Conservation (phyloP, 2,329 filamentous ascomycete species). For the Metarhizium rileyi region DNA sequence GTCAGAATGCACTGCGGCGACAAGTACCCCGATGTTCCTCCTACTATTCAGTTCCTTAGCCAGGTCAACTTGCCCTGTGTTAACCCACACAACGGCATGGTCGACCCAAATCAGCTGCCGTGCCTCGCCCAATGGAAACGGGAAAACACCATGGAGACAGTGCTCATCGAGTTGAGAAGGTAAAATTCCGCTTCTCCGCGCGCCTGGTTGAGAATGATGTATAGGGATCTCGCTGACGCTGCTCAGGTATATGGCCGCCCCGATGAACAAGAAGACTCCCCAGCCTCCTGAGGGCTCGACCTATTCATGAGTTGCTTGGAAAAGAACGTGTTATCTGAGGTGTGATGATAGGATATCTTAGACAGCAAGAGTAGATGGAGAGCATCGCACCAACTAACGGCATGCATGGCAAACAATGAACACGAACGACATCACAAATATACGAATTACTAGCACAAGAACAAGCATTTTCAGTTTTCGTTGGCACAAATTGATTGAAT, state of each 20-base stretch:
- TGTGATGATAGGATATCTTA: background rate
- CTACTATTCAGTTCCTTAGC: slow-evolving; percentile 84
- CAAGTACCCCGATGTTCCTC: slow-evolving; percentile 81
- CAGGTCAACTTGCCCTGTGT: slow-evolving; percentile 97
- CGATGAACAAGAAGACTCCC: slow-evolving; percentile 86
- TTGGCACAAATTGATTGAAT: no score
- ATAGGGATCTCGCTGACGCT: background rate
- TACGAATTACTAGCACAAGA: background rate
- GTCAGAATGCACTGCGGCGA: slow-evolving; percentile 92
- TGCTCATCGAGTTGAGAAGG: slow-evolving; percentile 78
- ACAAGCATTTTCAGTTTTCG: background rate
- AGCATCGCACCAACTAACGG: background rate
- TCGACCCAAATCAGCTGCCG: slow-evolving; percentile 74
- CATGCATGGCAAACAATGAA: background rate
- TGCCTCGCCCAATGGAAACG: slow-evolving; percentile 87
- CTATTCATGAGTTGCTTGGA: slow-evolving; percentile 24
- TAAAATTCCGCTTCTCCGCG: slow-evolving; percentile 22
- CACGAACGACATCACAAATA: background rate
- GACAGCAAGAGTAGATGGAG: background rate
- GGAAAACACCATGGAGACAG: slow-evolving; percentile 90
- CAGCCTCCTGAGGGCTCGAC: slow-evolving; percentile 80
- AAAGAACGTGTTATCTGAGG: background rate
- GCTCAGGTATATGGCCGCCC: slow-evolving; percentile 80
- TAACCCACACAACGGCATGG: slow-evolving; percentile 66
- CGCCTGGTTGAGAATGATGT: background rate